Evolutionary conservation across 139 green algal species (phyloP), one percentile per base, ranked within the genome.

Genomic region (Protoeuglena noctilucae): DNA sequence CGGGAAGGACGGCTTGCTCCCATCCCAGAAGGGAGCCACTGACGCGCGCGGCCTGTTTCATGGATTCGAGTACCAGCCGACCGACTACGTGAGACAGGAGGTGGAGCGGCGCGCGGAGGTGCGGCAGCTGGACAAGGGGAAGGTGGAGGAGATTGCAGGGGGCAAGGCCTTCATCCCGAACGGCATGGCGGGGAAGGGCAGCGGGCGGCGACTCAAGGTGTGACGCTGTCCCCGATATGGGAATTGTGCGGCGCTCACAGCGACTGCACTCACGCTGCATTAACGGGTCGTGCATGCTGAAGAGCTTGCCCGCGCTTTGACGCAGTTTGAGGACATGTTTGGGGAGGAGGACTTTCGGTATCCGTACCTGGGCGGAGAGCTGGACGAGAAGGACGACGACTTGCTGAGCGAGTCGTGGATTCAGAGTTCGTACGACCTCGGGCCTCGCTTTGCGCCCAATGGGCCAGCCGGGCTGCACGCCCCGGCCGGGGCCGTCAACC

Each of bases 281-380:
- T n/a, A n/a, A n/a, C n/a, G n/a, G n/a, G n/a, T n/a, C n/a, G n/a
- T n/a, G n/a, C n/a, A n/a, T n/a, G n/a, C n/a, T n/a, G n/a, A n/a
- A n/a, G n/a, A n/a, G n/a, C n/a, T n/a, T n/a, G n/a, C n/a, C n/a
- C n/a, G n/a, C n/a, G n/a, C n/a, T n/a, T n/a, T n/a, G n/a, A n/a
- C n/a, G n/a, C n/a, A n/a, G n/a, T n/a, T n/a, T n/a, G 34, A 43
- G 12, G 34, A 43, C 34, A 43, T 43, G 34, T 43, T 43, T 43
- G 12, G 12, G 34, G 12, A 43, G 34, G 12, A 43, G 34, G 34
- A 43, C 34, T 43, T 19, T 12, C 7, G 34, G 9, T 43, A 43
- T 12, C 34, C 34, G 34, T 43, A 43, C 34, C 34, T 43, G 34
- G 34, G 34, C 34, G 34, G 34, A 12, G 34, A 43, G 34, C 12